Evolutionary conservation across 1,139 yeast species (phyloP).

Genomic region (Debaryomyces sp.): DNA sequence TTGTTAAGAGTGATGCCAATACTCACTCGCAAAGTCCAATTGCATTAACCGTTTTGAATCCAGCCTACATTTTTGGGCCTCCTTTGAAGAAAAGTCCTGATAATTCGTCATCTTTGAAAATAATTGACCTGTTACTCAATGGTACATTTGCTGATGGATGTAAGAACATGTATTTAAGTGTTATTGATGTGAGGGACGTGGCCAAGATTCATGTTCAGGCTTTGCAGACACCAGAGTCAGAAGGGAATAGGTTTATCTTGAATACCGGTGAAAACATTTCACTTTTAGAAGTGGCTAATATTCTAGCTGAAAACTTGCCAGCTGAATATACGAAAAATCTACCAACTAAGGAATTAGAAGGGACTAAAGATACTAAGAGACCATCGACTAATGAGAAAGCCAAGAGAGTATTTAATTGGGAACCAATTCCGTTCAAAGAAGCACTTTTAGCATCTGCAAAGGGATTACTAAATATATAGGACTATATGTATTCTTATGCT

Average conservation of each 20-base stretch:
- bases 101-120: neutral
- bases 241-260: slow-evolving; percentile 14
- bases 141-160: neutral
- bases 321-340: neutral
- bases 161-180: neutral
- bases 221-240: slow-evolving; percentile 12
- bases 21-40: slow-evolving; percentile 11
- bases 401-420: slow-evolving; percentile 4
- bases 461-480: neutral
- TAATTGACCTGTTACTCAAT: neutral
- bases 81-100: slow-evolving; percentile 6
- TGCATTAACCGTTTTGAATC: slow-evolving; percentile 17
- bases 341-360: slow-evolving; percentile 4
- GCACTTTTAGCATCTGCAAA: neutral
- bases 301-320: neutral
- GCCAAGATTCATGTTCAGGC: slow-evolving; percentile 19
- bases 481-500: neutral
- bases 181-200: slow-evolving; percentile 23
- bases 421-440: slow-evolving; percentile 3
- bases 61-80: slow-evolving; percentile 22
- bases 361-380: neutral
- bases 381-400: slow-evolving; percentile 4
- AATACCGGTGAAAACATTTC: neutral
- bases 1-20: slow-evolving; percentile 8
- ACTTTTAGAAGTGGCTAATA: slow-evolving; percentile 1